These are phyloP conservation scores for Gastrolobium villosum DNA, from an alignment of 306 rosid species.

Conservation along the genomic window DNA sequence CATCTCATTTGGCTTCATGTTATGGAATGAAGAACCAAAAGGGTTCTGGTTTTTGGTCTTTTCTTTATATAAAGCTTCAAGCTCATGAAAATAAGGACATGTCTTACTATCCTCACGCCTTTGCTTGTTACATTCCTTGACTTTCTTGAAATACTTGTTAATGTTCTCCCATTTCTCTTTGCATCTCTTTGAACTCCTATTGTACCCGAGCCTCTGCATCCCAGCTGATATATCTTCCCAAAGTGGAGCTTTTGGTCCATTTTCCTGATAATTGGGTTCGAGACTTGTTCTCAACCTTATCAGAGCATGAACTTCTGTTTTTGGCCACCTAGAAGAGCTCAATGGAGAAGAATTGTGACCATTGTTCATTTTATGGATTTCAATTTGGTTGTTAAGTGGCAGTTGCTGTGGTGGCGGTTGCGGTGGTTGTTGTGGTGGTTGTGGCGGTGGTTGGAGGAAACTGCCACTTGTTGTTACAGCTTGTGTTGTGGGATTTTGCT, in stretches of 20 bases:
- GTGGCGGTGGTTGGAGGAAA: neutral
- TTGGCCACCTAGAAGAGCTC: conserved; percentile 57
- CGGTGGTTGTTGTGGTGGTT: neutral
- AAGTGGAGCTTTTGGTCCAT: conserved; percentile 81
- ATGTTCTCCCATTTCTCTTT: conserved; percentile 99
- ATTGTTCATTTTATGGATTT: conserved; percentile 39
- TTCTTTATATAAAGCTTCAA: conserved; percentile 74
- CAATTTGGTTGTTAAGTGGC: conserved; percentile 26
- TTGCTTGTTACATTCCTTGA: conserved; percentile 74
- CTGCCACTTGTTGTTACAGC: neutral
- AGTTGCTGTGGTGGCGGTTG: neutral
- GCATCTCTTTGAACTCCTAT: conserved; percentile 84
- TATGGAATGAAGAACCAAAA: conserved; percentile 29
- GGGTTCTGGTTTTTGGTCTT: conserved; percentile 52
- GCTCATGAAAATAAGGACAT: conserved; percentile 84
- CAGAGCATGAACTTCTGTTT: conserved; percentile 73
- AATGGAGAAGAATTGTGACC: conserved; percentile 12
- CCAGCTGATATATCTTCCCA: conserved; percentile 93
- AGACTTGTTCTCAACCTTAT: conserved; percentile 70
- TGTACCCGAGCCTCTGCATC: conserved; percentile 78
- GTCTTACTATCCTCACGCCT: conserved; percentile 84
- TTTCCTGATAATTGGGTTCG: conserved; percentile 75
- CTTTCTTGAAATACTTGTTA: conserved; percentile 93
- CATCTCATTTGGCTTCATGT: conserved; percentile 45
- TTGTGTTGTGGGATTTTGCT: conserved; percentile 10